phyloP scores from a whole-genome alignment of 139 green algal species.

The Chlorella ohadii region DNA sequence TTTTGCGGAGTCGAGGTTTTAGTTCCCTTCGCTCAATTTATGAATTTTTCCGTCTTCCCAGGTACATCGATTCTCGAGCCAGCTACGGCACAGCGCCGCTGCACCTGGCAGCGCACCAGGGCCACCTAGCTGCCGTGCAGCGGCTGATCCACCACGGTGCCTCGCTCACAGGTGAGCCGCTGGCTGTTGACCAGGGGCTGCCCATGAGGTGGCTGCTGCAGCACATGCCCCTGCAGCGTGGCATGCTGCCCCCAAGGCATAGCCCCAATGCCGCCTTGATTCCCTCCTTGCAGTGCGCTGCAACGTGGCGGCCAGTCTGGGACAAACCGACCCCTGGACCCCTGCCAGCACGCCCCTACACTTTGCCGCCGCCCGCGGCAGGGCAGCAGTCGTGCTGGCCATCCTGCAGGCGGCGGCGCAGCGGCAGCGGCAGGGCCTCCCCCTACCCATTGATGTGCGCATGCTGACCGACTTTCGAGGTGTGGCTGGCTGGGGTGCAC shows the following conservation, averaged over 20 bases:
- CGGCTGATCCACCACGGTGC: slow-evolving; percentile 20
- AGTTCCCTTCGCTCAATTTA: too few species aligned
- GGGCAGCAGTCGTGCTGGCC: not conserved
- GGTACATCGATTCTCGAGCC: not conserved
- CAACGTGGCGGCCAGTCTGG: not conserved
- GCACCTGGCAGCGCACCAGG: slow-evolving; percentile 21
- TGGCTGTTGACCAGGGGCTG: not conserved
- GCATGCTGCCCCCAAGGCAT: not conserved
- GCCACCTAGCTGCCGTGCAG: slow-evolving; percentile 25
- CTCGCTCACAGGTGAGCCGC: not conserved
- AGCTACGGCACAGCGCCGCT: not conserved
- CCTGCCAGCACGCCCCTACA: slow-evolving; percentile 39
- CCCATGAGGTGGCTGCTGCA: not conserved
- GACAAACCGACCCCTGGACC: not conserved
- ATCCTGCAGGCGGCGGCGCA: slow-evolving; percentile 31
- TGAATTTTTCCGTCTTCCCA: not conserved
- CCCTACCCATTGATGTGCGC: not conserved
- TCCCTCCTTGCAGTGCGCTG: slow-evolving; percentile 11
- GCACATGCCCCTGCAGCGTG: not conserved
- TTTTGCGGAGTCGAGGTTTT: too few species aligned
- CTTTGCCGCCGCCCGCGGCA: slow-evolving; percentile 27
- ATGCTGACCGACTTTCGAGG: not conserved
- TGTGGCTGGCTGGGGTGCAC: not conserved
- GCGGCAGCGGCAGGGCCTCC: not conserved
- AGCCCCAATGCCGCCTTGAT: not conserved